These are phyloP conservation scores for carrot (Daucus carota) DNA, from an alignment of 129 eudicot species.

Conservation along the genomic window DH1_v3.0 NC_030385.2:7565001-7565500, in stretches of 20 bases:
- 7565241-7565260: neutral
- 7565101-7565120: neutral
- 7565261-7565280: neutral
- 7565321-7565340: neutral
- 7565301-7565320: neutral
- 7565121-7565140: neutral
- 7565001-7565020: slow-evolving; percentile 98
- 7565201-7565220: slow-evolving; percentile 73
- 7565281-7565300: neutral
- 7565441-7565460: neutral
- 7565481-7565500: slow-evolving; percentile 91
- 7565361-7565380: neutral
- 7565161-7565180: slow-evolving; percentile 91
- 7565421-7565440: neutral
- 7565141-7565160: slow-evolving; percentile 71
- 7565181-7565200: slow-evolving; percentile 71
- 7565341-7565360: neutral
- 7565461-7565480: slow-evolving; percentile 10
- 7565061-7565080: slow-evolving; percentile 86
- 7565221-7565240: neutral
- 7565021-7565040: slow-evolving; percentile 98
- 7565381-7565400: neutral
- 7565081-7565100: neutral
- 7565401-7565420: neutral
- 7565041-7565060: slow-evolving; percentile 71